Conservation (phyloP, 176 grass and related monocot genomes). For the Carex parvula region DNA sequence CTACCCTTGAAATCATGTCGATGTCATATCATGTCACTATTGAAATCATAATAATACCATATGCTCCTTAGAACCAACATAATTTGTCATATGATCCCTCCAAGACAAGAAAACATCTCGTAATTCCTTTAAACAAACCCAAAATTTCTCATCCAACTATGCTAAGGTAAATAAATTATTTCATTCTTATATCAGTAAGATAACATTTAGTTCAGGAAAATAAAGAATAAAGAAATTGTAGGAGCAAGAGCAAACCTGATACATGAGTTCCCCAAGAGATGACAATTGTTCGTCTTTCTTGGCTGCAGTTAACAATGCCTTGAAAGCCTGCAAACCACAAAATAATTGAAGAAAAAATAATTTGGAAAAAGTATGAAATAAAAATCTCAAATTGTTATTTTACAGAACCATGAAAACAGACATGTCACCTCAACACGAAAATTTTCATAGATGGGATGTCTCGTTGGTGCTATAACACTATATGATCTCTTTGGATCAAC, state of each 20-base stretch:
- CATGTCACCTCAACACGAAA: constrained; percentile 72
- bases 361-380: constrained; percentile 16
- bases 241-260: constrained; percentile 48
- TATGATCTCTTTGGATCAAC: constrained; percentile 71
- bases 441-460: constrained; percentile 94
- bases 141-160: background rate
- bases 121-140: background rate
- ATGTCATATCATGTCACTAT: background rate
- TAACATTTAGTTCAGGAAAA: too few species aligned
- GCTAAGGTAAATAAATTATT: too few species aligned
- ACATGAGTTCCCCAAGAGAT: constrained; percentile 91
- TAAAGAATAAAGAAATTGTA: too few species aligned
- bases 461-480: constrained; percentile 76
- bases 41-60: background rate
- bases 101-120: background rate
- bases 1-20: background rate
- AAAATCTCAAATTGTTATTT: background rate
- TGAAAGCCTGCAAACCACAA: constrained; percentile 59
- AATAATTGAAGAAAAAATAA: background rate
- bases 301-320: constrained; percentile 70
- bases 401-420: background rate
- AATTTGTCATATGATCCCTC: background rate
- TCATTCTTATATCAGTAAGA: too few species aligned
- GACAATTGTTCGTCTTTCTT: constrained; percentile 85
- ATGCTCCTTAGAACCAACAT: background rate